Percentiles rank a stretch among this genome's conserved stretches.
Conservation (phyloP, 495 filamentous ascomycete species). For the Penicillium steckii region DNA sequence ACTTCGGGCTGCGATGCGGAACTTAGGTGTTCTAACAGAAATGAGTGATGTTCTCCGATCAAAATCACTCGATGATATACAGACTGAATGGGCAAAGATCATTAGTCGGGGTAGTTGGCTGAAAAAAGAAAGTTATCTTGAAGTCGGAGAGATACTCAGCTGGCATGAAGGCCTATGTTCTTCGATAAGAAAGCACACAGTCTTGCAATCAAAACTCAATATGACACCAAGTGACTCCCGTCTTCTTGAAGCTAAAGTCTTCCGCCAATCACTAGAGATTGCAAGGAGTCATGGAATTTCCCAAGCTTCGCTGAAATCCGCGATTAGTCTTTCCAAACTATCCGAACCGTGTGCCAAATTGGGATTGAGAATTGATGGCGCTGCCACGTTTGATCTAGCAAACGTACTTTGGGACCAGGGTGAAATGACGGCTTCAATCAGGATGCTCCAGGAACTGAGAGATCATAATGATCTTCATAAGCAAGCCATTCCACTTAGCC, state of each 20-base stretch:
- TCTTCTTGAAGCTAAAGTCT: slow-evolving; percentile 66
- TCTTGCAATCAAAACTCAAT: slow-evolving; percentile 57
- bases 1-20: slow-evolving; percentile 63
- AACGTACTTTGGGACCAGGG: slow-evolving; percentile 94
- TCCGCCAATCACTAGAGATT: slow-evolving; percentile 71
- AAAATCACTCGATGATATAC: slow-evolving; percentile 55
- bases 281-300: slow-evolving; percentile 74
- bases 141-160: slow-evolving; percentile 77
- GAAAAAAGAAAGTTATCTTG: slow-evolving; percentile 71
- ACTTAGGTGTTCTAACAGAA: slow-evolving; percentile 77
- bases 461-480: slow-evolving; percentile 59
- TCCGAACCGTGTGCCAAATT: slow-evolving; percentile 62
- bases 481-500: slow-evolving; percentile 71
- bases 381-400: slow-evolving; percentile 74
- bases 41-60: slow-evolving; percentile 72
- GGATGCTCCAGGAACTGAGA: slow-evolving; percentile 76
- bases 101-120: slow-evolving; percentile 71
- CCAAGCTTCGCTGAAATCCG: slow-evolving; percentile 81
- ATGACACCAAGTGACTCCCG: slow-evolving; percentile 61
- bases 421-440: slow-evolving; percentile 86
- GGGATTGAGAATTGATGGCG: slow-evolving; percentile 73
- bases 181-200: slow-evolving; percentile 64
- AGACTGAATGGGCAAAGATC: slow-evolving; percentile 61
- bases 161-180: slow-evolving; percentile 81
- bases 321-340: slow-evolving; percentile 75